Percentiles rank a stretch among this genome's conserved stretches.
These are phyloP conservation scores for Fomitopsis pinicola DNA, from an alignment of 1,284 basidiomycete genomes.

Conservation along the genomic window DNA sequence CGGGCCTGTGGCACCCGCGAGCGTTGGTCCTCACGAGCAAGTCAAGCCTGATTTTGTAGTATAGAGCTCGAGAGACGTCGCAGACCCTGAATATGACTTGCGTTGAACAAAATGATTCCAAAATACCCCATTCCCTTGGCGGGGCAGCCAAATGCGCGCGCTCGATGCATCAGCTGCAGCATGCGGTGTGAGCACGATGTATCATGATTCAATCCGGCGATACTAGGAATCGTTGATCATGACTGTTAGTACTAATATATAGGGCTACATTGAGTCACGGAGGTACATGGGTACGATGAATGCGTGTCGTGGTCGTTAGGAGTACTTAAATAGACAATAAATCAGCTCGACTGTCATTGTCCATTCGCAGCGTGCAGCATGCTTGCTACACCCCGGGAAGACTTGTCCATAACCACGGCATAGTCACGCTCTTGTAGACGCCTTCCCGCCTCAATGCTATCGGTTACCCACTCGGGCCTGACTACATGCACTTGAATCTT, in stretches of 20 bases:
- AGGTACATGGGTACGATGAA: not conserved
- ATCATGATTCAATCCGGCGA: no score
- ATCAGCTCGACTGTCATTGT: not conserved
- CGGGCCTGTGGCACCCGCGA: no score
- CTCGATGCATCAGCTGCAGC: no score
- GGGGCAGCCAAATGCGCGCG: no score
- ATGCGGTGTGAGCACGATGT: no score
- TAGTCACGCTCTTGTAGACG: constrained; percentile 55
- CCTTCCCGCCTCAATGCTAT: constrained; percentile 56
- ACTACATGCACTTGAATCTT: constrained; percentile 50
- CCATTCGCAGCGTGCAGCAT: constrained; percentile 15
- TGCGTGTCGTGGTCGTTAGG: not conserved
- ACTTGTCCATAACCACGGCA: constrained; percentile 36
- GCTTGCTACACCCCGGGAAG: constrained; percentile 23
- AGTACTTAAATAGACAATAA: not conserved
- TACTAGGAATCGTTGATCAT: no score
- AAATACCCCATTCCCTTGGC: no score
- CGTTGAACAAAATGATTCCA: no score
- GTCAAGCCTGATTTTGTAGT: no score
- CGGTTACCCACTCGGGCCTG: constrained; percentile 67
- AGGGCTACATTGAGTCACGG: not conserved
- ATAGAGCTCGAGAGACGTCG: no score
- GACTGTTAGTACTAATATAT: not conserved
- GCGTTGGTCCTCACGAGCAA: no score
- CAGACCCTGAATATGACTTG: no score